phyloP scores from a whole-genome alignment of 192 early-diverging fungal species.

The Chytriomyces sp. region DNA sequence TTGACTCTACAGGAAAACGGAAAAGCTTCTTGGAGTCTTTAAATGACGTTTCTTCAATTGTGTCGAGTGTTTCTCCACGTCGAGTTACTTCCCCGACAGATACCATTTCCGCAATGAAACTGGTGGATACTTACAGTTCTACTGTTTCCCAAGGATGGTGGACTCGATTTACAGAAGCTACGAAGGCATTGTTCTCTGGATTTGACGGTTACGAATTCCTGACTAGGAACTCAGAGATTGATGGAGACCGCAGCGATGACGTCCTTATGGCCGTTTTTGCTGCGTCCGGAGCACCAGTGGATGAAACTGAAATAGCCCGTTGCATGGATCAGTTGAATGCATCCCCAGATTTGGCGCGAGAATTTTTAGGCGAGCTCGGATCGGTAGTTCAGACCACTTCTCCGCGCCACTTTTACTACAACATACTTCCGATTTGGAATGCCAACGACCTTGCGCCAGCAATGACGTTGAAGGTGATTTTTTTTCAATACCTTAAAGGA shows the following conservation, averaged over 20 bases:
- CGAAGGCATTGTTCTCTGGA: not conserved
- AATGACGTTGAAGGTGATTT: not conserved
- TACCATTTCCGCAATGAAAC: constrained; percentile 7
- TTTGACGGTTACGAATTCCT: constrained; percentile 31
- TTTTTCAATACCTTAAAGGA: too few relatives aligned
- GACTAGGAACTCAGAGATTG: constrained; percentile 3
- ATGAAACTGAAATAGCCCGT: not conserved
- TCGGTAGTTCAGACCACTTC: not conserved
- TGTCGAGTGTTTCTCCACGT: not conserved
- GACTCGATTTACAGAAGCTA: not conserved
- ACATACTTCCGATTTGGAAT: constrained; percentile 15
- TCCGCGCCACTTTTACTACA: constrained; percentile 18
- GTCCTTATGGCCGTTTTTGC: not conserved
- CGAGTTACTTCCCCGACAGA: constrained; percentile 20
- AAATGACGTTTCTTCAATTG: constrained; percentile 13
- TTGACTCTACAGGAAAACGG: not conserved
- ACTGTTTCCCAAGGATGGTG: constrained; percentile 32
- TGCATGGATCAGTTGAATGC: not conserved
- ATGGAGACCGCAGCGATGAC: not conserved
- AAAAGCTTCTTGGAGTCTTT: constrained; percentile 27
- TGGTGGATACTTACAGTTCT: not conserved
- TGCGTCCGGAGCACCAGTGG: not conserved
- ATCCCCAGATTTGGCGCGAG: not conserved
- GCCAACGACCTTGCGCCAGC: not conserved
- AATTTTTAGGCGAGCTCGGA: constrained; percentile 5